phyloP scores from a whole-genome alignment of 1,284 basidiomycete genomes.

The Sporisorium scitamineum region DNA sequence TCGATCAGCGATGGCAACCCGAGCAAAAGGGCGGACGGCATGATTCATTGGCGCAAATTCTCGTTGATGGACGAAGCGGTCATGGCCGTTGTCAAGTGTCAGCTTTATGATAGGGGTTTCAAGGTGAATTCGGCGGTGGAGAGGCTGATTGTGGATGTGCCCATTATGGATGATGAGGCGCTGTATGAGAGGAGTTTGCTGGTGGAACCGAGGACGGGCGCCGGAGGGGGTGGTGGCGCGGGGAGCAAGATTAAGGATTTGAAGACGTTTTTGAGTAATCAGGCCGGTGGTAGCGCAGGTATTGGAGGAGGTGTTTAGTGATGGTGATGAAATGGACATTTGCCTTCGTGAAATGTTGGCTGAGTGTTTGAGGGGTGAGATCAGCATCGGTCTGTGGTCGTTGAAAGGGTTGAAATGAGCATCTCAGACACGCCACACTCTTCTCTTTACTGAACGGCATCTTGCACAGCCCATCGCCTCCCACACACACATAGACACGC shows the following conservation, averaged over 20 bases:
- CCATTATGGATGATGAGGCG: constrained; percentile 60
- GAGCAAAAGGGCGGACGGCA: constrained; percentile 51
- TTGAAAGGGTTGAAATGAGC: too few species aligned
- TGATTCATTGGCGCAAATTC: constrained; percentile 65
- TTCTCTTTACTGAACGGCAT: too few species aligned
- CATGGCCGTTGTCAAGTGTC: constrained; percentile 57
- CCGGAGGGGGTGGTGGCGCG: constrained; percentile 1
- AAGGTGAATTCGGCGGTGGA: constrained; percentile 36
- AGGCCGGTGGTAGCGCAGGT: neutral
- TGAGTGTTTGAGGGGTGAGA: too few species aligned
- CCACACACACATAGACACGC: too few species aligned
- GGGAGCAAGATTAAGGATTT: constrained; percentile 52
- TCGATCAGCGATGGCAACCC: constrained; percentile 64
- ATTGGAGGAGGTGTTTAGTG: neutral
- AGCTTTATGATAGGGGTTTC: constrained; percentile 50
- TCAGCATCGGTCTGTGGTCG: too few species aligned
- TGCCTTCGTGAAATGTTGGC: too few species aligned
- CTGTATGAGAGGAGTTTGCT: constrained; percentile 51
- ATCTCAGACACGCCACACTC: too few species aligned
- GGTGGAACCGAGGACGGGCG: constrained; percentile 45
- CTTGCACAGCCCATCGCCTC: too few species aligned
- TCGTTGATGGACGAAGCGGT: constrained; percentile 64
- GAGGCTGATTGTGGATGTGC: constrained; percentile 54
- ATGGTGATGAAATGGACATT: neutral
- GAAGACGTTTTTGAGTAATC: constrained; percentile 37